Percentiles rank a stretch among this genome's conserved stretches.
phyloP scores from a whole-genome alignment of 805 yeast genomes.

The Starmerella lactis-condensi region DNA sequence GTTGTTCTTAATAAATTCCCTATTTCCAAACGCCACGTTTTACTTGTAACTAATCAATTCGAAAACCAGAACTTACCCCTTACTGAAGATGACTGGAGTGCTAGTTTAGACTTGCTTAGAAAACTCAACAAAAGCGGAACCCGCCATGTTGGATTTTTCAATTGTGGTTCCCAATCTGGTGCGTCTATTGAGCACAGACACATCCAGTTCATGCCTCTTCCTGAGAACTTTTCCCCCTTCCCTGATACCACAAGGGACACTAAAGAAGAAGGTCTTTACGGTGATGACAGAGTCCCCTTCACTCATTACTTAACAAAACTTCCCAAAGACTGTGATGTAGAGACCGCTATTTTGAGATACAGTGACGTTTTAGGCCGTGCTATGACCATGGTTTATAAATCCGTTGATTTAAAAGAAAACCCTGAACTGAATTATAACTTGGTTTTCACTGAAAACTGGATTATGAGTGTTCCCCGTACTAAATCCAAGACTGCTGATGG shows the following conservation, averaged over 20 bases:
- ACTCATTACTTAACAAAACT: slow-evolving; percentile 69
- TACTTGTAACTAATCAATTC: slow-evolving; percentile 60
- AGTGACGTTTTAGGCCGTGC: slow-evolving; percentile 30
- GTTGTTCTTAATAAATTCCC: slow-evolving; percentile 77
- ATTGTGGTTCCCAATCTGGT: slow-evolving; percentile 75
- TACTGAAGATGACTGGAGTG: slow-evolving; percentile 47
- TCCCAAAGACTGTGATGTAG: slow-evolving; percentile 25
- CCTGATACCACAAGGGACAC: slow-evolving; percentile 34
- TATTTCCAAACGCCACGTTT: slow-evolving; percentile 56
- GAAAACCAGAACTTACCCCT: slow-evolving; percentile 56
- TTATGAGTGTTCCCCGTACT: slow-evolving; percentile 70
- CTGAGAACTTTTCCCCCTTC: slow-evolving; percentile 37
- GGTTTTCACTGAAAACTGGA: slow-evolving; percentile 63
- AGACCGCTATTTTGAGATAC: slow-evolving; percentile 39
- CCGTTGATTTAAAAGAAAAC: slow-evolving; percentile 27
- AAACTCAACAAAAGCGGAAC: slow-evolving; percentile 30
- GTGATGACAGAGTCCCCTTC: slow-evolving; percentile 42
- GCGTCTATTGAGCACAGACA: slow-evolving; percentile 94
- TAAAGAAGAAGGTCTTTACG: slow-evolving; percentile 18
- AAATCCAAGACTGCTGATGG: slow-evolving; percentile 18
- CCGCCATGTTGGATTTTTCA: slow-evolving; percentile 66
- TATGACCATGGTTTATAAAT: slow-evolving; percentile 44
- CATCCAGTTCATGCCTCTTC: slow-evolving; percentile 64
- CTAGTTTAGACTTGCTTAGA: slow-evolving; percentile 37
- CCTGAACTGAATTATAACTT: slow-evolving; percentile 53